These are phyloP conservation scores for Termitomyces sp. DNA, from an alignment of 768 basidiomycete species.

Conservation along the genomic window DNA sequence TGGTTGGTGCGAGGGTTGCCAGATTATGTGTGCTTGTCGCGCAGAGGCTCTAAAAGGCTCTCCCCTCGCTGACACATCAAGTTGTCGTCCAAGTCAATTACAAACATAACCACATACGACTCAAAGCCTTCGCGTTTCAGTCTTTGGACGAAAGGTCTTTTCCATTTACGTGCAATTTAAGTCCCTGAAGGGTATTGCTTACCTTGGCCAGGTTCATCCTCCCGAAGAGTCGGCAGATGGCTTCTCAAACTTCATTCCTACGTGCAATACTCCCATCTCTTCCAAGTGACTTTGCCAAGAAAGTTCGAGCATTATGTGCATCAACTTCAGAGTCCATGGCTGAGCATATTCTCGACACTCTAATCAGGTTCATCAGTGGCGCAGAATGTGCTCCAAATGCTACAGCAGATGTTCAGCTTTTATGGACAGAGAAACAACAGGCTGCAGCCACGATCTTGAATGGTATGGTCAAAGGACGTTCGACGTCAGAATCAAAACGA, in stretches of 20 bases:
- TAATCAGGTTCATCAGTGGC: conserved; percentile 39
- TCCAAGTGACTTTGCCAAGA: conserved; percentile 28
- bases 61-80: too few species aligned
- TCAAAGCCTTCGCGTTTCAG: not conserved
- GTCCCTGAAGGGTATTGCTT: too few species aligned
- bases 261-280: conserved; percentile 29
- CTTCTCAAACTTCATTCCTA: conserved; percentile 24
- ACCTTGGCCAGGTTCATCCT: not conserved
- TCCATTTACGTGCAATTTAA: not conserved
- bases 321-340: conserved; percentile 22
- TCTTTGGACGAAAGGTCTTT: not conserved
- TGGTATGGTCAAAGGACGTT: conserved; percentile 18
- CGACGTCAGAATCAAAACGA: conserved; percentile 26
- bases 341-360: conserved; percentile 33
- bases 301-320: conserved; percentile 25
- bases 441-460: conserved; percentile 23
- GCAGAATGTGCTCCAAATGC: conserved; percentile 30
- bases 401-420: conserved; percentile 20
- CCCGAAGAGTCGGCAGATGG: conserved; percentile 16
- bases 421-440: conserved; percentile 36
- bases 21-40: too few species aligned
- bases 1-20: too few species aligned
- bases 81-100: too few species aligned
- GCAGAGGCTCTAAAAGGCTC: too few species aligned
- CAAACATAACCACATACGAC: not conserved